phyloP scores from a whole-genome alignment of 495 filamentous ascomycete species.

The Patellaria atrata region DNA sequence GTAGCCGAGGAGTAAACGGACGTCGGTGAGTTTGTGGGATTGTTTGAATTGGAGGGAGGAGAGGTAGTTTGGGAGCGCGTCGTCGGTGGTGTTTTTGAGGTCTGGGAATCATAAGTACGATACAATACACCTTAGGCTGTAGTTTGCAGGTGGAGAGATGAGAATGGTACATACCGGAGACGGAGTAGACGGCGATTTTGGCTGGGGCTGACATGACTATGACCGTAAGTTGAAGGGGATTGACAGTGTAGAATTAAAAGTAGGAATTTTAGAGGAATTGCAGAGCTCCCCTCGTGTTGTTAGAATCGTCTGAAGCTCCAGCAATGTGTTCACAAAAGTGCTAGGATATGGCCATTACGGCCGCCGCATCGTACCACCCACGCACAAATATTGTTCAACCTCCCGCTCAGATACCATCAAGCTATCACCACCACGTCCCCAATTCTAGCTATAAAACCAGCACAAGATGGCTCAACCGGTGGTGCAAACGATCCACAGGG shows the following conservation, averaged over 20 bases:
- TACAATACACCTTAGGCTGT: slow-evolving; percentile 1
- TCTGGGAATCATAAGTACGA: slow-evolving; percentile 35
- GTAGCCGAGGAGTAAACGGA: slow-evolving; percentile 74
- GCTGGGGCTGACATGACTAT: slow-evolving; percentile 15
- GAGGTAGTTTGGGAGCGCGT: slow-evolving; percentile 85
- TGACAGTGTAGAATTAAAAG: slow-evolving; percentile 25
- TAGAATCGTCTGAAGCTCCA: slow-evolving; percentile 8
- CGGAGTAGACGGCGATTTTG: slow-evolving; percentile 53
- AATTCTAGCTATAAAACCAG: neutral
- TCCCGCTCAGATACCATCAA: slow-evolving; percentile 9
- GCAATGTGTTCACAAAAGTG: slow-evolving; percentile 16
- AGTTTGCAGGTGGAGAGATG: slow-evolving; percentile 1
- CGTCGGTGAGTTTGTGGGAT: slow-evolving; percentile 63
- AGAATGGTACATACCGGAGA: slow-evolving; percentile 38
- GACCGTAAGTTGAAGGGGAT: slow-evolving; percentile 9
- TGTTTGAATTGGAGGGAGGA: slow-evolving; percentile 69
- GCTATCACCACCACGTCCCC: neutral
- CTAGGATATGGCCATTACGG: too few species aligned
- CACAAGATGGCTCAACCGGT: slow-evolving; percentile 67
- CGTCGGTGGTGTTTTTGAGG: slow-evolving; percentile 92
- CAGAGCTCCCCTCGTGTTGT: slow-evolving; percentile 2
- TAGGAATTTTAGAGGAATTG: slow-evolving; percentile 16
- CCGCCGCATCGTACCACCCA: too few species aligned
- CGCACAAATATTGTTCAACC: too few species aligned
- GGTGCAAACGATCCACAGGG: slow-evolving; percentile 90